phyloP scores from a whole-genome alignment of 495 filamentous ascomycete species.

The Staphylotrichum tortipilum region DNA sequence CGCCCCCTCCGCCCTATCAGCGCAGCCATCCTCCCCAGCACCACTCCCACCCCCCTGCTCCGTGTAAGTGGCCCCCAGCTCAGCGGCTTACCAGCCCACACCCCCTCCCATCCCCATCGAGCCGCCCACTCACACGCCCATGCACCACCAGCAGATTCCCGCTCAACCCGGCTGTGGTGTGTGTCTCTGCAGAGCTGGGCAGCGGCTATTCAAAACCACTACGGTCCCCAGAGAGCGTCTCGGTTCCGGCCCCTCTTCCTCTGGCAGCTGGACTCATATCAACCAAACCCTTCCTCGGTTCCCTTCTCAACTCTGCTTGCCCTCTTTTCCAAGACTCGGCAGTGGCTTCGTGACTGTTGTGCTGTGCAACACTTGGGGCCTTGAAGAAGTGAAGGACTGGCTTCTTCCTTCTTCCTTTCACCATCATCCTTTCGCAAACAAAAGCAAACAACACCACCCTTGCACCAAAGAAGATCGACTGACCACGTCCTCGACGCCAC shows the following conservation, averaged over 20 bases:
- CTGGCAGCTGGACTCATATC: conserved; percentile 49
- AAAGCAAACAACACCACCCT: too few species aligned
- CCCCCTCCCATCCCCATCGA: conserved; percentile 19
- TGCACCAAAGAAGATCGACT: conserved; percentile 14
- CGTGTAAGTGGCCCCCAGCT: conserved; percentile 19
- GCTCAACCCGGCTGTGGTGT: conserved; percentile 19
- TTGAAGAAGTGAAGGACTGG: conserved; percentile 24
- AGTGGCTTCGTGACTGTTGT: conserved; percentile 12
- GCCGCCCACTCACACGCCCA: conserved; percentile 26
- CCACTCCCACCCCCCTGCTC: conserved; percentile 16
- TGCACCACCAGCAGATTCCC: conserved; percentile 32
- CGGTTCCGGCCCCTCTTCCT: conserved; percentile 23
- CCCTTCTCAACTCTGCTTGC: too few species aligned
- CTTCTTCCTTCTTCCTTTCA: conserved; percentile 26
- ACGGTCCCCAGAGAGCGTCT: conserved; percentile 28
- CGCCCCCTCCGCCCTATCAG: conserved; percentile 27
- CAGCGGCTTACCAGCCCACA: too few species aligned
- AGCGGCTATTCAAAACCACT: conserved; percentile 50
- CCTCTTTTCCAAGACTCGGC: conserved; percentile 1
- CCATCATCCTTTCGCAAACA: conserved; percentile 7
- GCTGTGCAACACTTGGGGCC: conserved; percentile 1
- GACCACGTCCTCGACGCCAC: conserved; percentile 16
- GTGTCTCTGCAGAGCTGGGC: conserved; percentile 16
- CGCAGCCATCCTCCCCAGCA: conserved; percentile 5
- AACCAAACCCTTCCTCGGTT: conserved; percentile 28